Evolutionary conservation across 192 early-diverging fungal genomes (phyloP).

Genomic region (Podila verticillata): DNA sequence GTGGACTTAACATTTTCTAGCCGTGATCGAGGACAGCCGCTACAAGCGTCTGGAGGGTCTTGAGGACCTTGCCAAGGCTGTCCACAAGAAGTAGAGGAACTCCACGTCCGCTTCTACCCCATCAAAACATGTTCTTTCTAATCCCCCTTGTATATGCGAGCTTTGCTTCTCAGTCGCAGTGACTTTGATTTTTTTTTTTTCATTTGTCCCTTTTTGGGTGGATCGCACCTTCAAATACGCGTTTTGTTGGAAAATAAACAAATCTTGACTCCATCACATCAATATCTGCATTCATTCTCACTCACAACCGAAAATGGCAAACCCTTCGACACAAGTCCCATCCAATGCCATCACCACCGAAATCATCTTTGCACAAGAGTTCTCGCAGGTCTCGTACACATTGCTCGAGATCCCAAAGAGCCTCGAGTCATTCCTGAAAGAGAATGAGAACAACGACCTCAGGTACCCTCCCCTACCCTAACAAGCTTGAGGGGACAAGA

Average conservation of each 20-base stretch:
- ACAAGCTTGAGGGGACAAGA: no score
- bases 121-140: background rate
- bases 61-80: slow-evolving; percentile 60
- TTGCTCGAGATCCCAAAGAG: slow-evolving; percentile 34
- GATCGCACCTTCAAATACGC: no score
- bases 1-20: background rate
- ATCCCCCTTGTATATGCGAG: no score
- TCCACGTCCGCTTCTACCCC: background rate
- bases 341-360: slow-evolving; percentile 45
- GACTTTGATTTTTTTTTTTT: background rate
- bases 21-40: slow-evolving; percentile 61
- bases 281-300: no score
- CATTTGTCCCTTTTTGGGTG: no score
- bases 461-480: no score
- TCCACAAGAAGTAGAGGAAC: slow-evolving; percentile 9
- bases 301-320: slow-evolving; percentile 18
- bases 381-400: slow-evolving; percentile 29
- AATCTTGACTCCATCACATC: background rate
- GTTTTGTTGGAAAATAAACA: background rate
- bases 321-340: slow-evolving; percentile 42
- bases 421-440: slow-evolving; percentile 17
- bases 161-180: no score
- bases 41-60: slow-evolving; percentile 70
- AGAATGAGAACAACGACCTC: background rate
- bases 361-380: slow-evolving; percentile 32